These are phyloP conservation scores for Stevia rebaudiana DNA, from an alignment of 140 eudicot species.

Conservation along the genomic window DNA sequence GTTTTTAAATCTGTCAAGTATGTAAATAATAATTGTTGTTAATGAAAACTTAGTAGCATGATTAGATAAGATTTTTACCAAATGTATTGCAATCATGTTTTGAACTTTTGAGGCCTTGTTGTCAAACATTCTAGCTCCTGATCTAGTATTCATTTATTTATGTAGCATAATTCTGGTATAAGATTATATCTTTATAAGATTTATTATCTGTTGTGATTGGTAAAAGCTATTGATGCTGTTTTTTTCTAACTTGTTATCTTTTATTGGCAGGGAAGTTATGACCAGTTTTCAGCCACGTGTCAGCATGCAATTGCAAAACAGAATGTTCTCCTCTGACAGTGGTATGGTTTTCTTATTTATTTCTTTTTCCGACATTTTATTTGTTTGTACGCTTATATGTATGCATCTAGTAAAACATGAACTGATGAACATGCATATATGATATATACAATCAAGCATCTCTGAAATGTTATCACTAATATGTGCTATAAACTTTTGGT, in stretches of 20 bases:
- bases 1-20: background rate
- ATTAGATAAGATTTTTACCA: background rate
- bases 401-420: background rate
- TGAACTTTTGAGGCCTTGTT: conserved; percentile 1
- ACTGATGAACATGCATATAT: conserved; percentile 3
- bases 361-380: background rate
- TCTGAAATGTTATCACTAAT: background rate
- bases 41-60: conserved; percentile 8
- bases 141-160: conserved; percentile 1
- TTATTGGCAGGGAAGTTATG: conserved; percentile 48
- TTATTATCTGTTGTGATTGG: background rate
- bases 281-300: conserved; percentile 32
- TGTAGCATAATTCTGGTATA: conserved; percentile 4
- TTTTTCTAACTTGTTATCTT: conserved; percentile 1
- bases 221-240: background rate
- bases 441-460: background rate
- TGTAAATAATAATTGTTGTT: background rate
- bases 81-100: background rate
- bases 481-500: conserved; percentile 2
- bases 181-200: conserved; percentile 1
- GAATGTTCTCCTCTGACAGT: conserved; percentile 56
- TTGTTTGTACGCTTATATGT: background rate
- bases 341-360: conserved; percentile 37
- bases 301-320: conserved; percentile 39
- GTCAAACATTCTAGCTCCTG: background rate